Base-by-base conservation (phyloP, 805 yeast species). In the Barnettozyma siamensis region DNA sequence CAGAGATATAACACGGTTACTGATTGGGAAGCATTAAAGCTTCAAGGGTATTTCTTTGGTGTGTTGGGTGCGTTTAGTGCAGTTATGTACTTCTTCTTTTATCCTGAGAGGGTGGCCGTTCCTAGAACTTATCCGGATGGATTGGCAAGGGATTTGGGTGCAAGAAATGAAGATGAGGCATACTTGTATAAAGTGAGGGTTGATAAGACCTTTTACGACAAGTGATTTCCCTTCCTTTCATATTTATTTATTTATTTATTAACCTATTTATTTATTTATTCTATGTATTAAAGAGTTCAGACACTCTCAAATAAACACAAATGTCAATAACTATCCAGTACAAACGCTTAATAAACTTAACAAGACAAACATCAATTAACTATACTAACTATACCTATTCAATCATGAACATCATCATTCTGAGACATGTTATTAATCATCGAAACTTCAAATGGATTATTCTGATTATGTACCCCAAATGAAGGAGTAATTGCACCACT, bases 101-200 rank as follows among this genome's bases (percentile, higher is more conserved):
- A 70, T 52, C 83, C 83, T 15, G 87, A 78, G 49, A 72, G 78
- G 60, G 83, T 85, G 27, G 88, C 87, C 40, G 78, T 76, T 65
- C 87, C 88, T 41, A 74, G 94, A 64, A 72, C 78, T 30, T 86
- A 72, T 60, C 93, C 93, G 21, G 83, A 75, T 42, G 95, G 95
- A 4, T 72, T 87, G 51, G 84, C 85, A 53, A 74, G 69, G 57
- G 86, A 75, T 46, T 69, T 84, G 46, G 95, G 95, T 40, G 85
- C 85, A 7, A 64, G 60, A 33, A 68, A 63, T 27, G 72, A 69
- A 40, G 69, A 72, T 46, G 72, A 66, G 37, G 62, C 59, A 10
- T 42, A 45, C 24, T 44, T 69, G 43, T 65, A 56, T 48, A 63
- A 60, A 42, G 71, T 71, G n/a, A 64, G 72, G 48, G 58, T 64